Evolutionary conservation across 352 stramenopile species (phyloP).

Genomic region (Globisporangium irregulare): DNA sequence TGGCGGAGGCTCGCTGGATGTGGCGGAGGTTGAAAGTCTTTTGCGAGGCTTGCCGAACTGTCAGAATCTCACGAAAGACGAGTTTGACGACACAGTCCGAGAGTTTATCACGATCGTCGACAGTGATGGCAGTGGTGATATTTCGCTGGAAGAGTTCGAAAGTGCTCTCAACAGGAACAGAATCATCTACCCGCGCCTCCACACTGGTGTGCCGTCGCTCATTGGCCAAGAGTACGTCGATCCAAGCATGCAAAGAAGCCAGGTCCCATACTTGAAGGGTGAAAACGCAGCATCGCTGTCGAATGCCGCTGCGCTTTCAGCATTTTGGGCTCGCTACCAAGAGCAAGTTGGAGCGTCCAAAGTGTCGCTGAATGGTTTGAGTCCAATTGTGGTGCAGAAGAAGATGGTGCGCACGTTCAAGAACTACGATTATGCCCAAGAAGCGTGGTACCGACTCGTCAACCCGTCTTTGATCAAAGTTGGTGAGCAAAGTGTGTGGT

Average conservation of each 20-base stretch:
- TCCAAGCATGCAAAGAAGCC: slow-evolving; percentile 52
- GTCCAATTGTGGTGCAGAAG: slow-evolving; percentile 62
- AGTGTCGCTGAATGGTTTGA: slow-evolving; percentile 58
- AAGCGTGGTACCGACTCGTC: slow-evolving; percentile 80
- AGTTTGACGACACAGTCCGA: slow-evolving; percentile 72
- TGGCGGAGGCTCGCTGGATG: slow-evolving; percentile 68
- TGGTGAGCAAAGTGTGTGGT: slow-evolving; percentile 61
- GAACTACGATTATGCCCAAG: slow-evolving; percentile 86
- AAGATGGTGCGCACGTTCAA: slow-evolving; percentile 87
- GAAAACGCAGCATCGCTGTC: slow-evolving; percentile 35
- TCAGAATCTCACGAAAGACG: slow-evolving; percentile 64
- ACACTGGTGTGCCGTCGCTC: slow-evolving; percentile 56
- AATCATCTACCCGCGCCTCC: slow-evolving; percentile 62
- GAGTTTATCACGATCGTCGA: slow-evolving; percentile 82
- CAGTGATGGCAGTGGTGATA: slow-evolving; percentile 73
- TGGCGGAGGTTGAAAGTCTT: slow-evolving; percentile 58
- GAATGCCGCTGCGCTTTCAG: slow-evolving; percentile 51
- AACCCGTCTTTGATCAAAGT: slow-evolving; percentile 72
- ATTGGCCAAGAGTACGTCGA: slow-evolving; percentile 81
- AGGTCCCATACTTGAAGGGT: slow-evolving; percentile 60
- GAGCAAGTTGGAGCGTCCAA: slow-evolving; percentile 57
- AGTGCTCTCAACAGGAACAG: slow-evolving; percentile 63
- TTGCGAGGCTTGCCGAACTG: slow-evolving; percentile 68
- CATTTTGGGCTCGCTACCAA: slow-evolving; percentile 77
- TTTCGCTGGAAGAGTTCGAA: slow-evolving; percentile 85